These are phyloP conservation scores for Suillus plorans DNA, from an alignment of 768 basidiomycete genomes.

Conservation along the genomic window DNA sequence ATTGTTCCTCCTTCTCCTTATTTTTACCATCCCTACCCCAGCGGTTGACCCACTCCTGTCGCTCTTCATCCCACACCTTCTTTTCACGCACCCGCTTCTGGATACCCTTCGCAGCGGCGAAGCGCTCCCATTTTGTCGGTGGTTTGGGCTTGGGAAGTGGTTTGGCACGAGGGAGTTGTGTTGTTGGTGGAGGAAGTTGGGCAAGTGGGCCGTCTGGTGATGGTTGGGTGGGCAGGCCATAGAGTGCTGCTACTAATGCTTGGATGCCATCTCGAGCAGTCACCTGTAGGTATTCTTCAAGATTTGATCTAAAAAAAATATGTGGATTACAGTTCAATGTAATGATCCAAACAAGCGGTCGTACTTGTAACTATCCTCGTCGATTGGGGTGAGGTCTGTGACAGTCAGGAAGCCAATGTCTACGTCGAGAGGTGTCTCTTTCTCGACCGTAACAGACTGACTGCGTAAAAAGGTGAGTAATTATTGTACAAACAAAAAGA, in stretches of 20 bases:
- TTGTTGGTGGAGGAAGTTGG: slow-evolving; percentile 74
- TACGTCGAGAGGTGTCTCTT: slow-evolving; percentile 74
- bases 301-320: slow-evolving; percentile 53
- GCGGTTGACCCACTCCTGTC: slow-evolving; percentile 85
- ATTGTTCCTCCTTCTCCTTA: slow-evolving; percentile 80
- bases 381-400: slow-evolving; percentile 85
- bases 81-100: slow-evolving; percentile 74
- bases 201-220: slow-evolving; percentile 84
- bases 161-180: slow-evolving; percentile 84
- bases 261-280: slow-evolving; percentile 84
- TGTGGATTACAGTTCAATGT: neutral
- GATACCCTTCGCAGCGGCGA: slow-evolving; percentile 94
- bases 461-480: slow-evolving; percentile 35
- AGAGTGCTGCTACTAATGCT: slow-evolving; percentile 75
- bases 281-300: slow-evolving; percentile 77
- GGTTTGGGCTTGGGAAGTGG: slow-evolving; percentile 91
- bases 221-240: slow-evolving; percentile 73
- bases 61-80: slow-evolving; percentile 92
- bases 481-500: neutral
- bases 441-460: slow-evolving; percentile 69
- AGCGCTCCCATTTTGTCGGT: slow-evolving; percentile 94
- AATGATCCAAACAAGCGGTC: slow-evolving; percentile 15
- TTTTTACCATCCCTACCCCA: slow-evolving; percentile 94
- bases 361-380: slow-evolving; percentile 81
- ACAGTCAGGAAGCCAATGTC: slow-evolving; percentile 84